These are phyloP conservation scores for Quercus dentata DNA, from an alignment of 306 rosid genomes.

Conservation along the genomic window DNA sequence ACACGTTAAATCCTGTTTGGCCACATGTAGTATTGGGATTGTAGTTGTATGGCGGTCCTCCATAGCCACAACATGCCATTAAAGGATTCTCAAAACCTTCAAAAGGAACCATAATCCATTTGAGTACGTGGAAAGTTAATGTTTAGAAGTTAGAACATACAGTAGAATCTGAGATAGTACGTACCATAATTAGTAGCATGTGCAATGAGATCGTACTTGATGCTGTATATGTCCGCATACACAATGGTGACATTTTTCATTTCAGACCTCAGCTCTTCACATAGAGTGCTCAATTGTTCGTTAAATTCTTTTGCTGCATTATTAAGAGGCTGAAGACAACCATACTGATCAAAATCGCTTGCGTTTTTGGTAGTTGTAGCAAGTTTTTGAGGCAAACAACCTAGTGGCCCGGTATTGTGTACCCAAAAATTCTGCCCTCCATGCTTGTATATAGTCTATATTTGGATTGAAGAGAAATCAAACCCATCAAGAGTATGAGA, in stretches of 20 bases:
- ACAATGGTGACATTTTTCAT: constrained; percentile 25
- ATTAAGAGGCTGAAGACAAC: constrained; percentile 26
- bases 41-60: constrained; percentile 36
- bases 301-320: constrained; percentile 29
- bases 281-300: constrained; percentile 10
- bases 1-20: constrained; percentile 12
- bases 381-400: constrained; percentile 27
- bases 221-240: constrained; percentile 27
- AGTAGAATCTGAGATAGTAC: not conserved
- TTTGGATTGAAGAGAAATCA: not conserved
- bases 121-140: not conserved
- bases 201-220: constrained; percentile 26
- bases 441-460: constrained; percentile 8
- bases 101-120: not conserved
- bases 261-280: constrained; percentile 19
- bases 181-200: constrained; percentile 12
- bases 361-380: constrained; percentile 5
- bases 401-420: constrained; percentile 31
- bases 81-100: constrained; percentile 32
- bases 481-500: no score
- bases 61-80: constrained; percentile 31
- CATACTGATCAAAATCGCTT: constrained; percentile 11
- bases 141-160: not conserved
- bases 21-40: constrained; percentile 17
- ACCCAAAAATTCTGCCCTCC: constrained; percentile 27